Base-by-base conservation (phyloP, 164 flowering plant genomes). In the Berberis thunbergii region DNA sequence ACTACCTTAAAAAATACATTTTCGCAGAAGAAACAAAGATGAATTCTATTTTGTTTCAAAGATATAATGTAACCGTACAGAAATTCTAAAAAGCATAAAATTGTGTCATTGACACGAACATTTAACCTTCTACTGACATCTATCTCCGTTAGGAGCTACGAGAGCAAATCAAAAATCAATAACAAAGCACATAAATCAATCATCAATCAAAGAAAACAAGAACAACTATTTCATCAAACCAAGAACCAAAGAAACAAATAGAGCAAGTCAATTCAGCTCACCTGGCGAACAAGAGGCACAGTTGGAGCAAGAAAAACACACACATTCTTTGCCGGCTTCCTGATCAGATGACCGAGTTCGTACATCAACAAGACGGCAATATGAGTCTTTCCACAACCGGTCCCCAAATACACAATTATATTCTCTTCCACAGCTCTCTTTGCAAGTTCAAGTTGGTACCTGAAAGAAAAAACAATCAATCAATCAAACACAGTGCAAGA, bases 371-470 rank as follows among this genome's bases (percentile, higher is more conserved):
- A 69, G 60, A 88, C 86, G 0, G 97, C 90, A 46, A 95, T 91
- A 66, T 83, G 97, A 38, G 99, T 95, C 77, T 95, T 95, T 63
- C 99, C 99, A 63, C 88, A 85, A 41, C 99, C 99, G 0, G 99
- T 95, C 72, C 78, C 97, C 75, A 95, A 50, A 75, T 82, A 92
- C 44, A 89, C 97, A 45, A 95, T 82, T 8, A 83, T 68, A 67
- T 95, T 95, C 79, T 86, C 94, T 50, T 81, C 78, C 69, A 88
- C 41, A 2, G 97, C 99, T 72, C 79, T 86, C 75, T 79, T 77
- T 68, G 97, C 84, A 2, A 95, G 73, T 45, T 83, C 89, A 69
- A 84, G 64, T 63, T 95, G 99, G 70, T 91, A 95, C 78, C 98
- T 91, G 61, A 66, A 44, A 64, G 3, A 38, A 4, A 11, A 39